Percentiles rank a stretch among this genome's conserved stretches.
These are phyloP conservation scores for Sporothrix dimorphospora DNA, from an alignment of 2,329 filamentous ascomycete genomes.

Conservation along the genomic window DNA sequence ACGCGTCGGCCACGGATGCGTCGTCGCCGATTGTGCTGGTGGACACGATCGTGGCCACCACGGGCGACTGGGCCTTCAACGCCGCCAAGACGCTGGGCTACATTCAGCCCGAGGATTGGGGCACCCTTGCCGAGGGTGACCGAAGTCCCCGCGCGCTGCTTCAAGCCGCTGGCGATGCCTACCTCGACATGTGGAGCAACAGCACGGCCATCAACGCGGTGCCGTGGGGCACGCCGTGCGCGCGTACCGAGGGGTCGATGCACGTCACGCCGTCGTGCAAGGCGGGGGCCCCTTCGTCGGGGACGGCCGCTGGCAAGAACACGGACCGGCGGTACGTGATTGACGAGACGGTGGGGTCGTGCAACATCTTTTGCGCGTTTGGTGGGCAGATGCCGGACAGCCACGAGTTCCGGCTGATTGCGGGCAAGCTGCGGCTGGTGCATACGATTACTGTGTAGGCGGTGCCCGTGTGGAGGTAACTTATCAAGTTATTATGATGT, in stretches of 20 bases:
- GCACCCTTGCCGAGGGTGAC: slow-evolving; percentile 34
- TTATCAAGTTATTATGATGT: no score
- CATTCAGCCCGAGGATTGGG: slow-evolving; percentile 40
- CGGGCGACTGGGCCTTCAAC: slow-evolving; percentile 43
- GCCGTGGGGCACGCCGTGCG: slow-evolving; percentile 44
- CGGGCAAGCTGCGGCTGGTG: slow-evolving; percentile 41
- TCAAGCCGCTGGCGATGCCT: slow-evolving; percentile 40
- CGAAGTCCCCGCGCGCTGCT: slow-evolving; percentile 36
- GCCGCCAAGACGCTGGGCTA: slow-evolving; percentile 39
- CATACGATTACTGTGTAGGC: slow-evolving; percentile 40
- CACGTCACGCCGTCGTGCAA: slow-evolving; percentile 34
- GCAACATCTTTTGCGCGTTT: slow-evolving; percentile 41
- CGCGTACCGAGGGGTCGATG: slow-evolving; percentile 37
- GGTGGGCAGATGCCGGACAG: slow-evolving; percentile 40
- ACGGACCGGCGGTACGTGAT: slow-evolving; percentile 40
- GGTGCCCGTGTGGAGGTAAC: neutral
- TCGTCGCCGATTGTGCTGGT: slow-evolving; percentile 35
- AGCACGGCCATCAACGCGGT: slow-evolving; percentile 38
- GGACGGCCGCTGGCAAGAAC: slow-evolving; percentile 27
- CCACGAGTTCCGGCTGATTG: slow-evolving; percentile 43
- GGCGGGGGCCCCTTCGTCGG: slow-evolving; percentile 36
- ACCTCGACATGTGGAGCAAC: slow-evolving; percentile 44
- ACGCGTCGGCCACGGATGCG: slow-evolving; percentile 21
- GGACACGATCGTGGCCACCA: slow-evolving; percentile 41
- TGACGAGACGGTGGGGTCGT: slow-evolving; percentile 39